phyloP scores from a whole-genome alignment of 306 rosid species.

The Luffa aegyptiaca region DNA sequence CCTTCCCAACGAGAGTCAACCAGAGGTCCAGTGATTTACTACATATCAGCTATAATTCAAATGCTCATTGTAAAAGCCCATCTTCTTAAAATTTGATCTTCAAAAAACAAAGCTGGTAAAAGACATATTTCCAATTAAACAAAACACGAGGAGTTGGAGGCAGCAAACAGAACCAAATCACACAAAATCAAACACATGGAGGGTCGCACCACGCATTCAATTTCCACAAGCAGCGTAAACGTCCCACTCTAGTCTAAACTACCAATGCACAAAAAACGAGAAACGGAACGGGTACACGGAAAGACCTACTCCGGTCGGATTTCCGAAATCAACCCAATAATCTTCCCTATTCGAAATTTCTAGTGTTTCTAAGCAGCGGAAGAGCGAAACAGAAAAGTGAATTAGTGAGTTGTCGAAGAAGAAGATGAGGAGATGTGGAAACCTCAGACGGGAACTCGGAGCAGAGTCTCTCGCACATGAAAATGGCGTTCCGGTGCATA shows the following conservation, averaged over 20 bases:
- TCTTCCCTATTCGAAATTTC: not conserved
- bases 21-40: not conserved
- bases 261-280: not conserved
- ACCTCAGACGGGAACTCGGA: conserved; percentile 81
- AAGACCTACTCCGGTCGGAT: not conserved
- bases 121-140: not conserved
- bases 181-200: not conserved
- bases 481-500: conserved; percentile 74
- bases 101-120: not conserved
- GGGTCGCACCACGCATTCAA: not conserved
- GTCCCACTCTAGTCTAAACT: not conserved
- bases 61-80: not conserved
- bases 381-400: not conserved
- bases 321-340: not conserved
- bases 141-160: not conserved
- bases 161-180: not conserved
- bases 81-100: not conserved
- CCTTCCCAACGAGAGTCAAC: not conserved
- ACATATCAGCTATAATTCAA: not conserved
- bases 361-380: conserved; percentile 5
- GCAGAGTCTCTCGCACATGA: conserved; percentile 86
- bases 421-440: not conserved
- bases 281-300: not conserved
- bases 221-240: not conserved
- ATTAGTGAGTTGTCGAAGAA: not conserved